phyloP scores from a whole-genome alignment of 2,329 filamentous ascomycete genomes.

The Hirsutella thompsonii region DNA sequence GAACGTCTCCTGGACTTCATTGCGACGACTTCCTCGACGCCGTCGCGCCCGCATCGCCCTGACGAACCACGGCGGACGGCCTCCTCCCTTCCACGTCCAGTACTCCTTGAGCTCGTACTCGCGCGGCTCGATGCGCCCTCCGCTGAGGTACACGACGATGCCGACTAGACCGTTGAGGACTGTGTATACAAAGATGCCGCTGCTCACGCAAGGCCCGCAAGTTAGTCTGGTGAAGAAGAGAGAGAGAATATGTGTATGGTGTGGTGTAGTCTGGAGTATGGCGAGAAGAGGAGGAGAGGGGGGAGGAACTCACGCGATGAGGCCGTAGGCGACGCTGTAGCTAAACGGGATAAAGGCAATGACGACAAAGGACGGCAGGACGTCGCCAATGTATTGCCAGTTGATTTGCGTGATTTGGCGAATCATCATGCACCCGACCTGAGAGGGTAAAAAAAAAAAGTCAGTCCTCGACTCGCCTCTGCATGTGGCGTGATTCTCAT shows the following conservation, averaged over 20 bases:
- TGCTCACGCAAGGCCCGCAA: too few species aligned
- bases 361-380: slow-evolving; percentile 63
- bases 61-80: slow-evolving; percentile 34
- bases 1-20: neutral
- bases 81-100: slow-evolving; percentile 38
- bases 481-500: too few species aligned
- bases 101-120: slow-evolving; percentile 43
- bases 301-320: slow-evolving; percentile 49
- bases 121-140: slow-evolving; percentile 30
- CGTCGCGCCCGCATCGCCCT: slow-evolving; percentile 18
- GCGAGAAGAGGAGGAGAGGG: neutral
- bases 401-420: slow-evolving; percentile 63
- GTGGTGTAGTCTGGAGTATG: too few species aligned
- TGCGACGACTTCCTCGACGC: slow-evolving; percentile 1
- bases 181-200: slow-evolving; percentile 41
- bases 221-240: too few species aligned
- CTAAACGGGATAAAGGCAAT: slow-evolving; percentile 66
- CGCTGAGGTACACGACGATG: slow-evolving; percentile 27
- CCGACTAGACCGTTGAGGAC: slow-evolving; percentile 35
- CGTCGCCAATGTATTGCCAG: slow-evolving; percentile 65
- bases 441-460: too few species aligned
- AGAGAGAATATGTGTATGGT: too few species aligned
- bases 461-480: neutral
- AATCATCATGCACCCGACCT: slow-evolving; percentile 69
- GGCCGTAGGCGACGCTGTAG: slow-evolving; percentile 66